A percentile compares a stretch with the other conserved stretches of the same genome.
phyloP scores from a whole-genome alignment of 805 yeast genomes.

The Crinitomyces ghanaensis region DNA sequence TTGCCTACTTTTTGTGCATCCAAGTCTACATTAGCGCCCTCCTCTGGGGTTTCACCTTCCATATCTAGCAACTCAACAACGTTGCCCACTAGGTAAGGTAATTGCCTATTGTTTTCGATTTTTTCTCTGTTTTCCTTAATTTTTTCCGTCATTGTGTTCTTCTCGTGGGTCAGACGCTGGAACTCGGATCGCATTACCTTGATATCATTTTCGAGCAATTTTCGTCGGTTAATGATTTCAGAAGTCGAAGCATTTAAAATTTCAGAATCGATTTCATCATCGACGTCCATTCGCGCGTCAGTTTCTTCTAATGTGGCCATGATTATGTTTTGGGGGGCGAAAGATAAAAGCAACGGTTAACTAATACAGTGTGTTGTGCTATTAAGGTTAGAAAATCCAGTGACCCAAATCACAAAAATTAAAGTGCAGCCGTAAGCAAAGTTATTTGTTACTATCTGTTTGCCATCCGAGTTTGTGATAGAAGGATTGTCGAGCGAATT shows the following conservation, averaged over 20 bases:
- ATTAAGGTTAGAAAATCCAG: no score
- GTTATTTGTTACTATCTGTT: no score
- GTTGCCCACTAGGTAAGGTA: conserved; percentile 93
- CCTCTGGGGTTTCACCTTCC: conserved; percentile 64
- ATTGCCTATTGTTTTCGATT: conserved; percentile 86
- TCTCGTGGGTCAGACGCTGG: conserved; percentile 84
- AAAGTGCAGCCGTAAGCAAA: no score
- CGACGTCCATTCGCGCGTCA: conserved; percentile 36
- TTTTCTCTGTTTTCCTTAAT: conserved; percentile 94
- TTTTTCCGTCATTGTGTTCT: conserved; percentile 82
- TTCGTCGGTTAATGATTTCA: conserved; percentile 77
- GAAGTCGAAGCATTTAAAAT: conserved; percentile 65
- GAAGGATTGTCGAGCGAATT: no score
- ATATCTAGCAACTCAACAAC: conserved; percentile 89
- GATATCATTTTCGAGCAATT: conserved; percentile 85
- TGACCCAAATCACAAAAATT: no score
- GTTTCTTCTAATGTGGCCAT: conserved; percentile 85
- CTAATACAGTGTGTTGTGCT: neutral
- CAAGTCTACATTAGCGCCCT: conserved; percentile 90
- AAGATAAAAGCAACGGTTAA: neutral
- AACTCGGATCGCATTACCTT: conserved; percentile 88
- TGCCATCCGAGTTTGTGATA: no score
- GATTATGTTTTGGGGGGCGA: neutral
- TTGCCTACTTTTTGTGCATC: conserved; percentile 88
- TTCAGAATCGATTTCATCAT: conserved; percentile 66